Evolutionary conservation across 2,329 filamentous ascomycete genomes (phyloP).

Genomic region (Cladobotryum protrusum): DNA sequence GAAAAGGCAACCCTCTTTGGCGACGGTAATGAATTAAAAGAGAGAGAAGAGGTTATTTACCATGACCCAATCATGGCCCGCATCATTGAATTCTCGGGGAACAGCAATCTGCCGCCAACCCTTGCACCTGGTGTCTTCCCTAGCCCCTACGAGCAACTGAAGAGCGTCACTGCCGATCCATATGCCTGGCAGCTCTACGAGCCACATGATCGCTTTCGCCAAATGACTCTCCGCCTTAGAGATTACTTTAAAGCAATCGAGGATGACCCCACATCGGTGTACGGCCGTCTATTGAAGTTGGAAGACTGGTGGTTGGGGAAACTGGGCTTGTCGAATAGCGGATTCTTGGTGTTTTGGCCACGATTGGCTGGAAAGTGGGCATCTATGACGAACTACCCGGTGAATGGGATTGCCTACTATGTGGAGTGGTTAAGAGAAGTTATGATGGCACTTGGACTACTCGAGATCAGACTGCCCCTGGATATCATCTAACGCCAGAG

Average conservation of each 20-base stretch:
- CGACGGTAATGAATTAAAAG: not conserved
- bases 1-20: not conserved
- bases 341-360: not conserved
- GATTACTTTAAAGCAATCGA: not conserved
- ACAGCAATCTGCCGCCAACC: not conserved
- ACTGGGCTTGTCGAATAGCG: not conserved
- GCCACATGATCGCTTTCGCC: no score
- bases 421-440: no score
- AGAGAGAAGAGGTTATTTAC: not conserved
- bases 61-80: not conserved
- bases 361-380: not conserved
- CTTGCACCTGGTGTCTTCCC: not conserved
- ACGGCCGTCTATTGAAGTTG: not conserved
- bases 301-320: not conserved
- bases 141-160: not conserved
- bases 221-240: no score
- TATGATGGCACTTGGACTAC: no score
- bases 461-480: no score
- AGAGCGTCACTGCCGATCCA: not conserved
- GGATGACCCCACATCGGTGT: not conserved
- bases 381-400: not conserved
- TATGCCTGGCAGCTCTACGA: not conserved
- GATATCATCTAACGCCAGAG: no score
- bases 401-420: no score
- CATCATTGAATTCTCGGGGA: not conserved